These are phyloP conservation scores for Spergularia marina DNA, from an alignment of 148 eudicot species.

Conservation along the genomic window DNA sequence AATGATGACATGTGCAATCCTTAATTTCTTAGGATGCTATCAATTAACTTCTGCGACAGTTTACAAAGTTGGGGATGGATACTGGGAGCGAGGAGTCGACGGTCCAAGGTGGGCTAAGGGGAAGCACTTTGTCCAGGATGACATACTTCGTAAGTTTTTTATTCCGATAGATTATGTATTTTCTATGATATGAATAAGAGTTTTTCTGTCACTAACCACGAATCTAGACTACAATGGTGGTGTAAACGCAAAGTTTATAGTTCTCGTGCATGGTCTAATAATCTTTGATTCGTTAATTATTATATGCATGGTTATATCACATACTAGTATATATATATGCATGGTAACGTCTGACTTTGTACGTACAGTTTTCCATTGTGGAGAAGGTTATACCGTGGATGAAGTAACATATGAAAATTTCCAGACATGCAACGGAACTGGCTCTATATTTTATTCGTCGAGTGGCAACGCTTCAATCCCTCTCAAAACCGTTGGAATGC, in stretches of 20 bases:
- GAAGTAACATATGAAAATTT: constrained; percentile 21
- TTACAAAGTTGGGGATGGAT: constrained; percentile 22
- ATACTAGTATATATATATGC: too few species aligned
- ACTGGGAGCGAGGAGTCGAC: constrained; percentile 25
- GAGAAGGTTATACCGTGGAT: constrained; percentile 32
- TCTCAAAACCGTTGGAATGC: constrained; percentile 16
- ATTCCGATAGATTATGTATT: too few species aligned
- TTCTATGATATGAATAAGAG: too few species aligned
- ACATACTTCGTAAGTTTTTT: constrained; percentile 19
- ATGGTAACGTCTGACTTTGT: too few species aligned
- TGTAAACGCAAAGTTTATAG: neutral
- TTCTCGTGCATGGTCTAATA: too few species aligned
- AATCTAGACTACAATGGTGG: neutral
- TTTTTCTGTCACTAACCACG: too few species aligned
- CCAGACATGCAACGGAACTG: constrained; percentile 15
- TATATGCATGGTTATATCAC: too few species aligned
- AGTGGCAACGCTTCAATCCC: constrained; percentile 28
- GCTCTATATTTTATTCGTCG: constrained; percentile 10
- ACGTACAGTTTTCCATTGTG: constrained; percentile 20
- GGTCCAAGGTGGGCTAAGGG: constrained; percentile 26
- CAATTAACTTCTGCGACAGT: constrained; percentile 9
- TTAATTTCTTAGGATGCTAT: constrained; percentile 13
- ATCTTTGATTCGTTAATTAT: too few species aligned
- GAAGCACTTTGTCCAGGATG: constrained; percentile 19
- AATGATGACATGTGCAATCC: neutral